phyloP scores from a whole-genome alignment of 768 basidiomycete genomes.

The Sporobolomyces roseus region DNA sequence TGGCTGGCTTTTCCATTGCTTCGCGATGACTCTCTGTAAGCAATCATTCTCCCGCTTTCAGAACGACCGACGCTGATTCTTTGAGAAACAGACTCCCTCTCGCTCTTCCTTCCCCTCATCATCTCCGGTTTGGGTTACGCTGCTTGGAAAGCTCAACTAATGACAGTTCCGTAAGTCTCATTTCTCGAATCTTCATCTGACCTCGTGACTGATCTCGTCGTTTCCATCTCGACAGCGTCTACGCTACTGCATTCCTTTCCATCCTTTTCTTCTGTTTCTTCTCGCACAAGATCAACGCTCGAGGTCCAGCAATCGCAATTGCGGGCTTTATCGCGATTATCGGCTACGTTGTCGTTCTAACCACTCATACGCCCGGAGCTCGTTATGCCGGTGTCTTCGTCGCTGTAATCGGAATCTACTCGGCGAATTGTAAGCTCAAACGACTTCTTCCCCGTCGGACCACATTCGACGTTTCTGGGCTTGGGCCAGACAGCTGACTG shows the following conservation, averaged over 20 bases:
- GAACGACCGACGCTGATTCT: slow-evolving; percentile 50
- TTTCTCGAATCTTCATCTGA: too few relatives aligned
- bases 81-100: slow-evolving; percentile 59
- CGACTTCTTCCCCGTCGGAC: not conserved
- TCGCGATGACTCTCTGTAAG: slow-evolving; percentile 51
- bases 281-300: slow-evolving; percentile 48
- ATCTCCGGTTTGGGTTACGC: slow-evolving; percentile 59
- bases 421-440: slow-evolving; percentile 20
- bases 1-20: slow-evolving; percentile 61
- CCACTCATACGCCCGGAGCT: slow-evolving; percentile 29
- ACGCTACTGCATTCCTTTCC: slow-evolving; percentile 2
- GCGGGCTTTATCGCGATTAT: slow-evolving; percentile 56
- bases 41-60: too few relatives aligned
- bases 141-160: slow-evolving; percentile 53
- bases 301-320: slow-evolving; percentile 59
- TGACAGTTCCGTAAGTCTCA: slow-evolving; percentile 22
- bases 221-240: too few relatives aligned
- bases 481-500: not conserved
- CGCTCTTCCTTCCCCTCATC: slow-evolving; percentile 69
- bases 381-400: slow-evolving; percentile 27
- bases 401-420: slow-evolving; percentile 32
- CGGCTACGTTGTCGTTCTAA: slow-evolving; percentile 60
- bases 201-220: slow-evolving; percentile 19
- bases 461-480: not conserved
- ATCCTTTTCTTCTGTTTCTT: slow-evolving; percentile 17